Percentiles rank a stretch among this genome's conserved stretches.
These are phyloP conservation scores for Anthracocystis panici-leucophaei DNA, from an alignment of 1,284 basidiomycete species.

Conservation along the genomic window DNA sequence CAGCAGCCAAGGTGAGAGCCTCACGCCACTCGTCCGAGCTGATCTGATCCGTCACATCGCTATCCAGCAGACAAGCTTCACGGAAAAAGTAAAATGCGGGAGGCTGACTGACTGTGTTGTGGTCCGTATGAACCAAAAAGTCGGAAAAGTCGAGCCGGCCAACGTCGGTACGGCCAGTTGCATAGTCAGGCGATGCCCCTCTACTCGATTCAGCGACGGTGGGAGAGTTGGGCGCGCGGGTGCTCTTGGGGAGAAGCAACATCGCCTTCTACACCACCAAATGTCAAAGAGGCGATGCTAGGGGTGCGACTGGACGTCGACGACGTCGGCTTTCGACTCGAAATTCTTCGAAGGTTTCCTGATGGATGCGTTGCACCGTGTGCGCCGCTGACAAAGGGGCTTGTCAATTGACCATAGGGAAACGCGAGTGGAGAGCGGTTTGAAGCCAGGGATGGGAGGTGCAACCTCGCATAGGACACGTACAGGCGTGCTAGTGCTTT, in stretches of 20 bases:
- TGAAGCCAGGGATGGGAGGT: constrained; percentile 37
- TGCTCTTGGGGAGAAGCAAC: constrained; percentile 25
- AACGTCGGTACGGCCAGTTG: constrained; percentile 3
- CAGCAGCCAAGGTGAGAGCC: constrained; percentile 31
- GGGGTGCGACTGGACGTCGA: constrained; percentile 42
- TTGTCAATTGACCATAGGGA: constrained; percentile 50
- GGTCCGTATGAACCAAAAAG: constrained; percentile 30
- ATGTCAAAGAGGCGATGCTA: constrained; percentile 39
- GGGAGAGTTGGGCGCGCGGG: constrained; percentile 32
- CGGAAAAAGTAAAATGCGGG: constrained; percentile 43
- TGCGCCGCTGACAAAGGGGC: constrained; percentile 38
- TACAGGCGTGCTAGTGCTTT: constrained; percentile 56
- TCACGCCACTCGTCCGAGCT: constrained; percentile 37
- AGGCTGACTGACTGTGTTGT: constrained; percentile 26
- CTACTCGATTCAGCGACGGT: constrained; percentile 24
- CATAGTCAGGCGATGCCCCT: constrained; percentile 26
- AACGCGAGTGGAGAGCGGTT: constrained; percentile 49
- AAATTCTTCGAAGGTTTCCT: constrained; percentile 5
- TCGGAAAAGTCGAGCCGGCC: constrained; percentile 26
- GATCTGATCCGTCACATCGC: constrained; percentile 29
- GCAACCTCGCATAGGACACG: constrained; percentile 52
- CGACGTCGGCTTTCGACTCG: constrained; percentile 16
- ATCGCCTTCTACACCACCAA: constrained; percentile 19
- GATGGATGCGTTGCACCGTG: constrained; percentile 10
- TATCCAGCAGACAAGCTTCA: constrained; percentile 41